Base-by-base conservation (phyloP, 345 rosid genomes). In the Bretschneidera sinensis region DNA sequence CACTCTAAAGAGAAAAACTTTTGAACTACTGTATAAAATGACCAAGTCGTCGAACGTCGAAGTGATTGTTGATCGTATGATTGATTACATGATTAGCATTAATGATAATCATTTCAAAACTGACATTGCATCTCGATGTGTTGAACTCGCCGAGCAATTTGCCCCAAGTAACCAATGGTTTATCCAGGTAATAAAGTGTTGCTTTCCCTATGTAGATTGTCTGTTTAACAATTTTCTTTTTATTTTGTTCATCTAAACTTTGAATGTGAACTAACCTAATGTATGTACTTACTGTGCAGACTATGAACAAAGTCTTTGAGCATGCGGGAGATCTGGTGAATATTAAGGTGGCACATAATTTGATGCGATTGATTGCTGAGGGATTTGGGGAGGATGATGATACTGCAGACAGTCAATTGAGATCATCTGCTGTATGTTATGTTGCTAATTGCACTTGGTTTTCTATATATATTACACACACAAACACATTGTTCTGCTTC, bases 141-240 rank as follows among this genome's bases (percentile, higher is more conserved):
- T 90, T 64, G 96, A 90, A 59, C 89, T 94, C 59, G 99, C 97
- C 0, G 99, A 90, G 72, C 99, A 94, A 72, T 94, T 85, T 81
- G 99, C 99, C 43, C 97, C 99, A 51, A 88, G 97, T 66, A 94
- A 88, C 79, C 97, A 83, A 45, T 94, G 99, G 99, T 94, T 94
- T 73, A 94, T 94, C 67, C 92, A 83, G 96, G 99, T 94, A 77
- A 54, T 70, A 53, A 2, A 21, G 45, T 54, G 21, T 62, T 53
- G 24, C 65, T 43, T 33, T 64, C 67, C 49, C 43, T 24, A 21
- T 57, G 45, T 53, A 18, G 45, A 23, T 21, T 62, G 21, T 53
- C 51, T 21, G 28, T 21, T 17, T 34, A 21, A 22, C 33, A 10
- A 23, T 19, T n/a, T n/a, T n/a, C 28, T 57, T 55, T 23, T 50